A percentile compares a stretch with the other conserved stretches of the same genome.
phyloP scores from a whole-genome alignment of 148 eudicot species.

The Rhododendron ferrugineum region DNA sequence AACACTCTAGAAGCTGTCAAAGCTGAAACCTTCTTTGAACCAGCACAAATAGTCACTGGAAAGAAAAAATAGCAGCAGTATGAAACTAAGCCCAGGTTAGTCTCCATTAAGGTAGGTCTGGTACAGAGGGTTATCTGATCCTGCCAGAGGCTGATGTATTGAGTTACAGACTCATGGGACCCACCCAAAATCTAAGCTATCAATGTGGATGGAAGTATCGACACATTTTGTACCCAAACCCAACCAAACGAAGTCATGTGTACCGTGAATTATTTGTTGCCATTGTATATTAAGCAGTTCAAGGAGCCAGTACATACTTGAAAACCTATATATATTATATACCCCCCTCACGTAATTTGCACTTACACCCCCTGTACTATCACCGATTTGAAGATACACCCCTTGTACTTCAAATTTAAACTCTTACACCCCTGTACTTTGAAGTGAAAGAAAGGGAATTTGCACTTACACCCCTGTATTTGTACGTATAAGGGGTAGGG shows the following conservation, averaged over 20 bases:
- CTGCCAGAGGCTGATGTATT: not conserved
- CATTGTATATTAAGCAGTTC: not conserved
- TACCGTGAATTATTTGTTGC: not conserved
- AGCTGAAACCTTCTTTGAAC: not conserved
- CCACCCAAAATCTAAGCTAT: not conserved
- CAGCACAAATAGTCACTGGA: not conserved
- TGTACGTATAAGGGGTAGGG: too few relatives aligned
- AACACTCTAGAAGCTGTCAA: not conserved
- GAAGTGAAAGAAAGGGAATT: too few relatives aligned
- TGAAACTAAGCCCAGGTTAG: not conserved
- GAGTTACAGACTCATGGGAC: not conserved
- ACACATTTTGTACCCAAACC: not conserved
- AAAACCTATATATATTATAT: not conserved
- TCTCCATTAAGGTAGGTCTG: not conserved
- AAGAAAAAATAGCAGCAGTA: not conserved
- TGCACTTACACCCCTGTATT: too few relatives aligned
- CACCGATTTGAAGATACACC: too few relatives aligned
- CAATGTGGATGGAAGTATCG: not conserved
- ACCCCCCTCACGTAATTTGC: not conserved
- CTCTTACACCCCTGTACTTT: too few relatives aligned
- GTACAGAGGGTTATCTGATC: not conserved
- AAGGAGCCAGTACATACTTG: not conserved
- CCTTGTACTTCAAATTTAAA: too few relatives aligned
- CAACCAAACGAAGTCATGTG: not conserved
- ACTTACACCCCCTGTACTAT: too few relatives aligned